Percentiles rank a stretch among this genome's conserved stretches.
Conservation (phyloP, 1,284 basidiomycete species). For the Naganishia sp. region DNA sequence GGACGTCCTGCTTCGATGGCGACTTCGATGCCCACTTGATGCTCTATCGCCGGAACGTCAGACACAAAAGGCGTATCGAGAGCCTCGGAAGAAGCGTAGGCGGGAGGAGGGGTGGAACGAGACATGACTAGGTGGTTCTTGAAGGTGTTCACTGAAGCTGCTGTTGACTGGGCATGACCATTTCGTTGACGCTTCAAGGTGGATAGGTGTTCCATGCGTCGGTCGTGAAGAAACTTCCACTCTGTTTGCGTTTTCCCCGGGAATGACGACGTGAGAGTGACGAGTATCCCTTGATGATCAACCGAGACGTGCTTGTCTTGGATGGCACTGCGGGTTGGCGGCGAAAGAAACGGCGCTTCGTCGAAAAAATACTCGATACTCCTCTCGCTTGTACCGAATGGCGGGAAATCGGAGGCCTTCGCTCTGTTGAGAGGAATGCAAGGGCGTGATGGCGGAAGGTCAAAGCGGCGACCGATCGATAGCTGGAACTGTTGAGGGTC, state of each 20-base stretch:
- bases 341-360: too few species aligned
- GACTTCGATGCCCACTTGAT: background rate
- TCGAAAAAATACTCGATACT: too few species aligned
- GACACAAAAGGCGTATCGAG: background rate
- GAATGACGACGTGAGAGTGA: background rate
- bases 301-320: background rate
- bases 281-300: background rate
- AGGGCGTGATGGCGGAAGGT: too few species aligned
- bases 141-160: background rate
- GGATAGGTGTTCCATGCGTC: background rate
- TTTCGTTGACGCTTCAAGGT: background rate
- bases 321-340: too few species aligned
- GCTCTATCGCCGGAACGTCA: background rate
- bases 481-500: background rate
- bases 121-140: background rate
- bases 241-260: background rate
- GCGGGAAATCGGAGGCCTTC: too few species aligned
- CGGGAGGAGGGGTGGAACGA: background rate
- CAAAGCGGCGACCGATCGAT: too few species aligned
- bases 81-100: background rate
- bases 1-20: background rate
- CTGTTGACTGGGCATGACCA: background rate
- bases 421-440: too few species aligned
- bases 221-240: conserved; percentile 11
- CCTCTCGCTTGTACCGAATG: too few species aligned